Percentiles rank a stretch among this genome's conserved stretches.
Conservation (phyloP, 805 yeast species). For the Candida parachauliodes region DNA sequence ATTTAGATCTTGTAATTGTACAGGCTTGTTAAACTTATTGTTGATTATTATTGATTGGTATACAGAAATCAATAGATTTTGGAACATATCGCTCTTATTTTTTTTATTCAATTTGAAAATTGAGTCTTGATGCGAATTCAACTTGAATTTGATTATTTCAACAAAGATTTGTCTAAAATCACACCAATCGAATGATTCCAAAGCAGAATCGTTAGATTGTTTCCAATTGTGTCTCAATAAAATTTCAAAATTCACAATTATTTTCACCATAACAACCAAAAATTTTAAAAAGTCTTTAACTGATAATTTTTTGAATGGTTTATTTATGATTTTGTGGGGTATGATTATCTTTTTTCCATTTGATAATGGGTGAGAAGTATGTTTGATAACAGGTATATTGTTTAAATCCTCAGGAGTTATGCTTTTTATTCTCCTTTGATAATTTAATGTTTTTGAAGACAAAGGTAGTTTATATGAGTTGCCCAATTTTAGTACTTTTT, state of each 20-base stretch:
- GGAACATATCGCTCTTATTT: conserved; percentile 6
- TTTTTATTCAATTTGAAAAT: background rate
- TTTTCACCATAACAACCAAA: conserved; percentile 33
- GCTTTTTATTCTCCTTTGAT: conserved; percentile 18
- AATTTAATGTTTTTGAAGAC: conserved; percentile 26
- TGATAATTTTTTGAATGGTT: conserved; percentile 36
- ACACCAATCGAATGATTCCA: conserved; percentile 10
- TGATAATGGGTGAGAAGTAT: conserved; percentile 3
- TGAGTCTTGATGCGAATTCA: conserved; percentile 4
- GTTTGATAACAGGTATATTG: conserved; percentile 9
- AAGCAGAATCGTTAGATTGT: conserved; percentile 2
- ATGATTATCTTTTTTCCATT: conserved; percentile 27
- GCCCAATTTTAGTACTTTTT: conserved; percentile 30
- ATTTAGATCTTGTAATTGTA: conserved; percentile 18
- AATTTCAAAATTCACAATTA: conserved; percentile 31
- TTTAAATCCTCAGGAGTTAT: conserved; percentile 11
- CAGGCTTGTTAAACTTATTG: conserved; percentile 3
- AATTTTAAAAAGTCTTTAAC: conserved; percentile 36
- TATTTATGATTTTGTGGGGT: conserved; percentile 40
- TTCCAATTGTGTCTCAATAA: conserved; percentile 15
- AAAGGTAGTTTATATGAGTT: conserved; percentile 23
- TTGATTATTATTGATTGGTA: conserved; percentile 7
- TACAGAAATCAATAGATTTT: conserved; percentile 7
- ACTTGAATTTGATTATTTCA: conserved; percentile 9
- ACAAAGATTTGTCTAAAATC: conserved; percentile 13